These are phyloP conservation scores for Adansonia rubrostipa DNA, from an alignment of 441 rosid genomes.

Conservation along the genomic window DNA sequence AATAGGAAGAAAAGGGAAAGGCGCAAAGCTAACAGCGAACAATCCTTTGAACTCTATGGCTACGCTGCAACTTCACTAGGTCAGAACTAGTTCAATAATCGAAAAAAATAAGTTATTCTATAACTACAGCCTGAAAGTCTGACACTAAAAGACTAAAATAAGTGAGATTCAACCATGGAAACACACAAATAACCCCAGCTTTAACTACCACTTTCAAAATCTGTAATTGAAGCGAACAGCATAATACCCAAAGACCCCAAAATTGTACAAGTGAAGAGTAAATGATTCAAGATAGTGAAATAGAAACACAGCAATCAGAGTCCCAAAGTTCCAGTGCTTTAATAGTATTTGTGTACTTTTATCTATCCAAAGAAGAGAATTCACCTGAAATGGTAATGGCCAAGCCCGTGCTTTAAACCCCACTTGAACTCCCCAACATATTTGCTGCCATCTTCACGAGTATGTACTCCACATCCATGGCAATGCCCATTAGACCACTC, in stretches of 20 bases:
- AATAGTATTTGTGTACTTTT: neutral
- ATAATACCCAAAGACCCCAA: neutral
- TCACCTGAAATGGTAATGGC: slow-evolving; percentile 67
- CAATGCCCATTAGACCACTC: slow-evolving; percentile 74
- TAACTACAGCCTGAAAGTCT: neutral
- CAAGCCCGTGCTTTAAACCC: slow-evolving; percentile 69
- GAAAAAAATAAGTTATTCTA: slow-evolving; percentile 9
- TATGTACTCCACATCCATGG: slow-evolving; percentile 64
- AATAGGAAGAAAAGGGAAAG: neutral
- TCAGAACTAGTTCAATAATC: neutral
- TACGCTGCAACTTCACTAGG: neutral
- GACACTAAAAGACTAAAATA: neutral
- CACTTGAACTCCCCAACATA: slow-evolving; percentile 66
- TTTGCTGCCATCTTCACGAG: slow-evolving; percentile 60
- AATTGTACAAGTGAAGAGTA: neutral
- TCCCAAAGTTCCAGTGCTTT: neutral
- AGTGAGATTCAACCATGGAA: neutral
- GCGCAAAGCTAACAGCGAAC: neutral
- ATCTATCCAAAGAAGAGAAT: neutral
- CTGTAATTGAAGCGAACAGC: neutral
- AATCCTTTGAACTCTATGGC: neutral
- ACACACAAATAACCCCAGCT: neutral
- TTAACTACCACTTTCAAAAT: slow-evolving; percentile 16
- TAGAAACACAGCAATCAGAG: neutral
- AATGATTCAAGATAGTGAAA: neutral